Base-by-base conservation (phyloP, 176 grass and related monocot genomes). In the Thalia dealbata region DNA sequence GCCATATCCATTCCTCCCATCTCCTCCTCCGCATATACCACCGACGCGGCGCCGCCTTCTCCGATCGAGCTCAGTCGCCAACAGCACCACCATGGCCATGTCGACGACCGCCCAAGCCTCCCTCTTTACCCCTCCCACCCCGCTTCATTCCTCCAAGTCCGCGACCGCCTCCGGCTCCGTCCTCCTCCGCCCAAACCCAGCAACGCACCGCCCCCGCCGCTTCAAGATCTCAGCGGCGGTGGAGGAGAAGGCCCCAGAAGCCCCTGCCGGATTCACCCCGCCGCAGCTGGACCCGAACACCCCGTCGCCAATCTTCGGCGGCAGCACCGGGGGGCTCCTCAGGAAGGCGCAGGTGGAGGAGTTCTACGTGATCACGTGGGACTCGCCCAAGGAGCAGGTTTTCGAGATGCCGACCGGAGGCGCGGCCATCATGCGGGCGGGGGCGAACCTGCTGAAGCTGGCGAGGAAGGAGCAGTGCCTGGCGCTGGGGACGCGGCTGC, bases 341-440 rank as follows among this genome's bases (percentile, higher is more conserved):
- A 89, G 95, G 28, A 97, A 97, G 76, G 95, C 95, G 32, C 95
- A 97, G 81, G 90, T 97, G 18, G 95, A 97, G 78, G 95, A 97
- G 84, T 97, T 97, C 87, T 97, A 97, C 81, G 95, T 97, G 21
- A 97, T 99, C 88, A 99, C 90, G 45, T 99, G 95, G 95, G 86
- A 82, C 43, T 99, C 95, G 10, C 90, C 90, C 35, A 99, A 99
- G 85, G 90, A 93, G 83, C 90, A 99, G 85, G 88, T 99, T 15
- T 99, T 99, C 78, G 95, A 99, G 83, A 93, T 99, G 95, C 89
- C 89, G 10, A 99, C 90, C 0, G 87, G 90, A 52, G 90, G 95
- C 71, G 95, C 87, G 24, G 95, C 95, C 78, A 91, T 93, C 87
- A 99, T 93, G 95, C 87, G 95, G 4, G 78, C 93, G 67, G 95